These are phyloP conservation scores for Metschnikowia lochheadii DNA, from an alignment of 805 yeast genomes.

Conservation along the genomic window DNA sequence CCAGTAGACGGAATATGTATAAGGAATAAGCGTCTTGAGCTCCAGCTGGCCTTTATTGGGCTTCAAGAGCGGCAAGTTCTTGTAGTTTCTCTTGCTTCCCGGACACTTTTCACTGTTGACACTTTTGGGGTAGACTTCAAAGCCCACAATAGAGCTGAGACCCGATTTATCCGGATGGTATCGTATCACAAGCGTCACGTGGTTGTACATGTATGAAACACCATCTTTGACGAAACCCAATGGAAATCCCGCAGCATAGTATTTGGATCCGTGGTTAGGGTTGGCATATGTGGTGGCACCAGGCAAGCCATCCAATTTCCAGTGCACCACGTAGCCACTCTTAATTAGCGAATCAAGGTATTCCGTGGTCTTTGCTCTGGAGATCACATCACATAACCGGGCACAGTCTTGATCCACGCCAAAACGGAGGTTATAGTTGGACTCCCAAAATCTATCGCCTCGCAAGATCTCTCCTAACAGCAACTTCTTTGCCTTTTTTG, in stretches of 20 bases:
- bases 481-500: conserved; percentile 49
- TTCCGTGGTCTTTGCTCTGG: conserved; percentile 46
- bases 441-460: conserved; percentile 77
- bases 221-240: conserved; percentile 66
- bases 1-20: conserved; percentile 85
- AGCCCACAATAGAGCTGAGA: conserved; percentile 68
- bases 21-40: conserved; percentile 53
- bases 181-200: conserved; percentile 74
- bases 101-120: conserved; percentile 69
- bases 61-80: conserved; percentile 51
- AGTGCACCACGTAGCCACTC: conserved; percentile 72
- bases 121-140: conserved; percentile 85
- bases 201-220: conserved; percentile 63
- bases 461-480: conserved; percentile 73
- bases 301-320: conserved; percentile 81
- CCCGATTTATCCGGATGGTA: conserved; percentile 47
- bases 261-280: conserved; percentile 54
- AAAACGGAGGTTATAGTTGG: conserved; percentile 63
- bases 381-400: conserved; percentile 63
- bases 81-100: conserved; percentile 59
- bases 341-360: conserved; percentile 60
- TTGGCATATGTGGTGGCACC: conserved; percentile 80
- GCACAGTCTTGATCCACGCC: conserved; percentile 64
- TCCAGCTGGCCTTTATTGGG: conserved; percentile 22
- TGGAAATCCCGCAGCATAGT: conserved; percentile 85